Evolutionary conservation across 2,329 filamentous ascomycete genomes (phyloP).

Genomic region (Thelonectria discophora): DNA sequence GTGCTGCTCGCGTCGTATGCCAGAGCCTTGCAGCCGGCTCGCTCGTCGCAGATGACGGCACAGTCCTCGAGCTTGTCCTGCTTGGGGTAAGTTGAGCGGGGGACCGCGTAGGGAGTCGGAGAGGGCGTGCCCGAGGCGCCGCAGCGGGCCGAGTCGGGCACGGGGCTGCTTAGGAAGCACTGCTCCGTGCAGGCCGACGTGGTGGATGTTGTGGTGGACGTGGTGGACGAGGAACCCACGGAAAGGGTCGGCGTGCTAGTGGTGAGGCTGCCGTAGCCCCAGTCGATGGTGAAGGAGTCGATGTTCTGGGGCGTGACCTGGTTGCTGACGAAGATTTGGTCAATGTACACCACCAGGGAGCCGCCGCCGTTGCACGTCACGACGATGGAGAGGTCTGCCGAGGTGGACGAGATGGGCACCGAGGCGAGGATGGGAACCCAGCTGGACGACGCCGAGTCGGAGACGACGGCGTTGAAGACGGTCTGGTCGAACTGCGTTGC

Average conservation of each 20-base stretch:
- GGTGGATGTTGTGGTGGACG: not conserved
- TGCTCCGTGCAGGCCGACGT: not conserved
- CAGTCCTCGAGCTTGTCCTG: no score
- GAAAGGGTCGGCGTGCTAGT: not conserved
- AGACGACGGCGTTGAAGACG: not conserved
- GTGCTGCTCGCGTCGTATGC: no score
- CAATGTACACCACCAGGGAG: conserved; percentile 19
- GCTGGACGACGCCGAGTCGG: not conserved
- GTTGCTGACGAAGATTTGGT: conserved; percentile 36
- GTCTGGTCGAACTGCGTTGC: not conserved
- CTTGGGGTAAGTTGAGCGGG: no score
- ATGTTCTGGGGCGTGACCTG: conserved; percentile 35
- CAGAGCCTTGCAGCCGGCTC: no score
- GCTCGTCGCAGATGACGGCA: no score
- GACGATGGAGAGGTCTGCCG: conserved; percentile 17
- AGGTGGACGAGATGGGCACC: not conserved
- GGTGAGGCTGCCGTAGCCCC: not conserved
- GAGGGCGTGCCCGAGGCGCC: no score
- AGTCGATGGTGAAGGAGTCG: conserved; percentile 23
- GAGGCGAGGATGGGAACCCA: conserved; percentile 15
- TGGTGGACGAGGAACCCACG: not conserved
- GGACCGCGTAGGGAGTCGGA: no score
- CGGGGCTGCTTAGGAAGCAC: no score
- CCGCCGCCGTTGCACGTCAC: conserved; percentile 22
- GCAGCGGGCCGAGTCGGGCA: no score